phyloP scores from a whole-genome alignment of 345 rosid genomes.

The Linum tenue region DNA sequence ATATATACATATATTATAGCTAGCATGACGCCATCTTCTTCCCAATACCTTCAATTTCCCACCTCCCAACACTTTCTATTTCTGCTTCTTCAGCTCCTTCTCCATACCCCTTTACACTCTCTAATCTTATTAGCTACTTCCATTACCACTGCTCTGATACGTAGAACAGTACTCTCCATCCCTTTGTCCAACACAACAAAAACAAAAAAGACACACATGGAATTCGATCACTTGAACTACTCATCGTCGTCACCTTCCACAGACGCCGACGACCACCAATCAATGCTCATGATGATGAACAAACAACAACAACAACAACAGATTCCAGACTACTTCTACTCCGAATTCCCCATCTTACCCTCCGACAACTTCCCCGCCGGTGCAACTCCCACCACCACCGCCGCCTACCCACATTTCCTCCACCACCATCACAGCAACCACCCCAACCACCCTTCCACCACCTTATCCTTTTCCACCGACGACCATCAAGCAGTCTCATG shows the following conservation, averaged over 20 bases:
- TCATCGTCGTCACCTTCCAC: conserved; percentile 19
- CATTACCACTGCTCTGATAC: too few species aligned
- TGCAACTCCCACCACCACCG: conserved; percentile 10
- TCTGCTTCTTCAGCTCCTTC: conserved; percentile 10
- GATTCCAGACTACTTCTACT: conserved; percentile 23
- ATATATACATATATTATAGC: conserved; percentile 8
- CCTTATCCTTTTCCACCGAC: conserved; percentile 10
- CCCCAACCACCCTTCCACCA: conserved; percentile 9
- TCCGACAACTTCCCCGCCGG: conserved; percentile 16
- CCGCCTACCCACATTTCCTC: conserved; percentile 15
- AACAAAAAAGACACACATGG: conserved; percentile 22
- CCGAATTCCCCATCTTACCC: conserved; percentile 13
- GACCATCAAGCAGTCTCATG: conserved; percentile 2
- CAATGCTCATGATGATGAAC: conserved; percentile 32
- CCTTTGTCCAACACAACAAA: conserved; percentile 19
- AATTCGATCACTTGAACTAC: conserved; percentile 28
- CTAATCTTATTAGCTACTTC: conserved; percentile 12
- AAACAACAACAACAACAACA: conserved; percentile 2
- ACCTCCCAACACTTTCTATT: background rate
- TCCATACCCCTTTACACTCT: conserved; percentile 13
- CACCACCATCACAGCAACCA: conserved; percentile 7
- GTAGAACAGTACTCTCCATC: conserved; percentile 16
- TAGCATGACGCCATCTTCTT: conserved; percentile 8
- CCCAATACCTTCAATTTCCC: conserved; percentile 24
- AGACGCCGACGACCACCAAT: conserved; percentile 28